Evolutionary conservation across 805 yeast genomes (phyloP).

Genomic region (Yarrowia bubula): DNA sequence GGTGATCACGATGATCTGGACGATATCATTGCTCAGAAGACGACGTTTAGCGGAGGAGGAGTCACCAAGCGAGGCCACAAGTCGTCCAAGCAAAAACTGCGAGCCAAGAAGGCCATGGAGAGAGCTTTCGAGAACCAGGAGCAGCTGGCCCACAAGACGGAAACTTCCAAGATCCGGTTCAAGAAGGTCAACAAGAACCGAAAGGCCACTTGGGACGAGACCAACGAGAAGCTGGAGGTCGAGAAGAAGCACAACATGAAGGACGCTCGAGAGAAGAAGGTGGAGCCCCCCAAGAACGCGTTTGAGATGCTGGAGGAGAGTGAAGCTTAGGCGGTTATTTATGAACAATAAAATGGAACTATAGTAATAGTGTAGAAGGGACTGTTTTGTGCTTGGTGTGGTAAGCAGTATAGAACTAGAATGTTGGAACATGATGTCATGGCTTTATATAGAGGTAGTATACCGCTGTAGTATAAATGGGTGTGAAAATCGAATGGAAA

Average conservation of each 20-base stretch:
- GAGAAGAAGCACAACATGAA: slow-evolving; percentile 15
- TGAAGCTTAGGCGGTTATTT: not conserved
- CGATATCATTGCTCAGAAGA: slow-evolving; percentile 11
- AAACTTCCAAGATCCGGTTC: slow-evolving; percentile 2
- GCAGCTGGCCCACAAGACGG: slow-evolving; percentile 22
- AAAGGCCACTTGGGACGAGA: slow-evolving; percentile 24
- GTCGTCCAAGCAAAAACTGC: slow-evolving; percentile 10
- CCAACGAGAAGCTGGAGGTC: slow-evolving; percentile 12
- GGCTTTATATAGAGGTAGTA: too few relatives aligned
- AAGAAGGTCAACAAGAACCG: slow-evolving; percentile 23
- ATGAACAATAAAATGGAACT: too few relatives aligned
- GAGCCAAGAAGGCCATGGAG: slow-evolving; percentile 14
- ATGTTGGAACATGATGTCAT: too few relatives aligned
- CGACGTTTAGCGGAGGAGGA: slow-evolving; percentile 14
- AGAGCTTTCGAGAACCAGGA: slow-evolving; percentile 20
- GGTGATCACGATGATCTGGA: slow-evolving; percentile 21
- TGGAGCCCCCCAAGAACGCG: not conserved
- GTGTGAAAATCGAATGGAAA: too few relatives aligned
- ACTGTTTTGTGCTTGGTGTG: too few relatives aligned
- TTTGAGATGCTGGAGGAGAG: slow-evolving; percentile 16
- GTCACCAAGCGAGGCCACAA: slow-evolving; percentile 22
- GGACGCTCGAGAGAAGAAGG: slow-evolving; percentile 16
- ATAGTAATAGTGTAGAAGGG: too few relatives aligned
- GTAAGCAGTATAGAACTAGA: too few relatives aligned
- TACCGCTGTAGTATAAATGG: too few relatives aligned